A percentile compares a stretch with the other conserved stretches of the same genome.
Evolutionary conservation across 768 basidiomycete species (phyloP).

Genomic region (Hemileccinum impolitum): DNA sequence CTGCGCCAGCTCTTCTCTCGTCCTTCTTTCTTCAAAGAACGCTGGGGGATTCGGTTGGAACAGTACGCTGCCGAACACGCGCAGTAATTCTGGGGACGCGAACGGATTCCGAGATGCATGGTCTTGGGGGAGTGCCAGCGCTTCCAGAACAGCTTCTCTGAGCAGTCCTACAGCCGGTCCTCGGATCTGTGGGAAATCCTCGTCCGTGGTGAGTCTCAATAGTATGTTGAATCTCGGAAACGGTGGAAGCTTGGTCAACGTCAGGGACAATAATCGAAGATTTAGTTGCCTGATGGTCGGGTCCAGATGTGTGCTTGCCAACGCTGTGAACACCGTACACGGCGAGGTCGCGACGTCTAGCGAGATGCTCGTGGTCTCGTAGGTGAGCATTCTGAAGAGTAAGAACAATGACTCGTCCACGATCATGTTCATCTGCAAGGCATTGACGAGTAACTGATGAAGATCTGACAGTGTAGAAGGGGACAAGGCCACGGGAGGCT

Average conservation of each 20-base stretch:
- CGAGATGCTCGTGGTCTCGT: slow-evolving; percentile 26
- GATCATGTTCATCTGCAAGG: slow-evolving; percentile 50
- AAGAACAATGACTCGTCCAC: slow-evolving; percentile 62
- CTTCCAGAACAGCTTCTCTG: slow-evolving; percentile 62
- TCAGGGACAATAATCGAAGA: slow-evolving; percentile 55
- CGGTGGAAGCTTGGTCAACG: slow-evolving; percentile 48
- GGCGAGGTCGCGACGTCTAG: slow-evolving; percentile 49
- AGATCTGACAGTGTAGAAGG: slow-evolving; percentile 23
- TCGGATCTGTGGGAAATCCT: slow-evolving; percentile 61
- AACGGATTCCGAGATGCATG: slow-evolving; percentile 40
- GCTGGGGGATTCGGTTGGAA: slow-evolving; percentile 56
- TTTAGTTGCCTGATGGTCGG: slow-evolving; percentile 53
- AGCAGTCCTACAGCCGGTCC: slow-evolving; percentile 66
- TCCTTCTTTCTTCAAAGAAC: slow-evolving; percentile 37
- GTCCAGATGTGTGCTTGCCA: slow-evolving; percentile 64
- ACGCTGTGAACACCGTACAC: slow-evolving; percentile 45
- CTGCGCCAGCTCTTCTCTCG: slow-evolving; percentile 47
- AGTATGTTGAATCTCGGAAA: slow-evolving; percentile 52
- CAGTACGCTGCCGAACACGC: slow-evolving; percentile 55
- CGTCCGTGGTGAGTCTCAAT: slow-evolving; percentile 47
- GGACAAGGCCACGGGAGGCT: slow-evolving; percentile 14
- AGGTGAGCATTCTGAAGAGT: slow-evolving; percentile 36
- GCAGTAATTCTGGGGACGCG: slow-evolving; percentile 52
- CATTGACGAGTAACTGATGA: slow-evolving; percentile 43
- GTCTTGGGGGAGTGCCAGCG: slow-evolving; percentile 31